Percentiles rank a stretch among this genome's conserved stretches.
phyloP scores from a whole-genome alignment of 208 protist genomes.

The Porcisia hertigi region DNA sequence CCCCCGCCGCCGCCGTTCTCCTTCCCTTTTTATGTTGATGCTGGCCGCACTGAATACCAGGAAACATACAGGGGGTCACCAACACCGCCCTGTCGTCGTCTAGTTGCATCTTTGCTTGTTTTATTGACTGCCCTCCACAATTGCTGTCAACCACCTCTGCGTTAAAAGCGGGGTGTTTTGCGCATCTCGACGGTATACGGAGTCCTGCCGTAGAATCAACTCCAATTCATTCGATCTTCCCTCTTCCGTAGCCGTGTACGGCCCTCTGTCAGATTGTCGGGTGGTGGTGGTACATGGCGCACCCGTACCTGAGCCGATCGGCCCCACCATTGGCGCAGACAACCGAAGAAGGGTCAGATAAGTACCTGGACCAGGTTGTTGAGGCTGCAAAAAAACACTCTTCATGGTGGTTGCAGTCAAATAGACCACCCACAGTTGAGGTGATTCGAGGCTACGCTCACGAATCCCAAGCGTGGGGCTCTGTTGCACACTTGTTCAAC shows the following conservation, averaged over 20 bases:
- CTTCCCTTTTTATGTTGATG: not conserved
- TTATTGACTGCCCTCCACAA: no score
- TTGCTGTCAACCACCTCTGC: no score
- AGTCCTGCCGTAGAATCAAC: not conserved
- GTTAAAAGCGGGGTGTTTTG: no score
- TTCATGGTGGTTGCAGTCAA: no score
- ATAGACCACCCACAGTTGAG: not conserved
- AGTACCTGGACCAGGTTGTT: slow-evolving; percentile 23
- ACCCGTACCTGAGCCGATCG: slow-evolving; percentile 16
- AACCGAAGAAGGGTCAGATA: not conserved
- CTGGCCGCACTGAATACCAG: no score
- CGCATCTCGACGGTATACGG: not conserved
- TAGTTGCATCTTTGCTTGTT: no score
- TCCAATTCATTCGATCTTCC: not conserved
- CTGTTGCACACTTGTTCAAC: not conserved
- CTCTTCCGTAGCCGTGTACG: not conserved
- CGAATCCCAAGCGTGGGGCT: not conserved
- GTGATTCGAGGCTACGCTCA: no score
- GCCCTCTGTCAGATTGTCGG: not conserved
- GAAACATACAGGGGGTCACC: no score
- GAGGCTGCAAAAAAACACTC: not conserved
- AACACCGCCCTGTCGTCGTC: no score
- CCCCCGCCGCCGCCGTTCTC: not conserved
- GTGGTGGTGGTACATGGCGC: slow-evolving; percentile 14
- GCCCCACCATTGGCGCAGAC: slow-evolving; percentile 10